These are phyloP conservation scores for Dactylellina sp. DNA, from an alignment of 2,329 filamentous ascomycete genomes.

Conservation along the genomic window DNA sequence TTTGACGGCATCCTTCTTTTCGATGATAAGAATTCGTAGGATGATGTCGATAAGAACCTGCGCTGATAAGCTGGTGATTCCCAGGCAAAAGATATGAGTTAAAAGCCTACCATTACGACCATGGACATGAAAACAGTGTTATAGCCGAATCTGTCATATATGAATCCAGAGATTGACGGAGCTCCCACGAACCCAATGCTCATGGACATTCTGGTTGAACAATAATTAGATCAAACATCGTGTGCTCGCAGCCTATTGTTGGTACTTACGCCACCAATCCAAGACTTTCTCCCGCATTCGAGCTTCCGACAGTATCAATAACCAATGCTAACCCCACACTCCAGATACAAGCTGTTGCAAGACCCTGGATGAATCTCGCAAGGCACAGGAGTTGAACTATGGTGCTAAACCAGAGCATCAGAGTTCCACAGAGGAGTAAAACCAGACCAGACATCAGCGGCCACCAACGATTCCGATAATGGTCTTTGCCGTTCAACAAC, in stretches of 20 bases:
- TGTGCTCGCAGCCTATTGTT: background rate
- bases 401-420: slow-evolving; percentile 53
- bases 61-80: background rate
- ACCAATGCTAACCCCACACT: slow-evolving; percentile 54
- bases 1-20: slow-evolving; percentile 54
- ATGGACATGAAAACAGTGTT: slow-evolving; percentile 48
- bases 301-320: slow-evolving; percentile 55
- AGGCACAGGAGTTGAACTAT: slow-evolving; percentile 40
- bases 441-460: slow-evolving; percentile 51
- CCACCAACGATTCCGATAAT: slow-evolving; percentile 50
- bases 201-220: slow-evolving; percentile 39
- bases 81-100: no score
- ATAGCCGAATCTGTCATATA: slow-evolving; percentile 53
- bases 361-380: slow-evolving; percentile 54
- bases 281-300: slow-evolving; percentile 52
- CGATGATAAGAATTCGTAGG: slow-evolving; percentile 53
- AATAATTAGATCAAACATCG: slow-evolving; percentile 6
- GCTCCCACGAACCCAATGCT: slow-evolving; percentile 54
- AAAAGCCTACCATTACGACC: slow-evolving; percentile 49
- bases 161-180: slow-evolving; percentile 44
- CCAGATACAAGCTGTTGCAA: slow-evolving; percentile 53
- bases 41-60: slow-evolving; percentile 49
- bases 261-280: slow-evolving; percentile 45
- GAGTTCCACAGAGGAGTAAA: slow-evolving; percentile 34
- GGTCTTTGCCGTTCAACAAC: slow-evolving; percentile 21